A percentile compares a stretch with the other conserved stretches of the same genome.
These are phyloP conservation scores for Yamadazyma kanchanaburiensis DNA, from an alignment of 1,139 yeast species.

Conservation along the genomic window DNA sequence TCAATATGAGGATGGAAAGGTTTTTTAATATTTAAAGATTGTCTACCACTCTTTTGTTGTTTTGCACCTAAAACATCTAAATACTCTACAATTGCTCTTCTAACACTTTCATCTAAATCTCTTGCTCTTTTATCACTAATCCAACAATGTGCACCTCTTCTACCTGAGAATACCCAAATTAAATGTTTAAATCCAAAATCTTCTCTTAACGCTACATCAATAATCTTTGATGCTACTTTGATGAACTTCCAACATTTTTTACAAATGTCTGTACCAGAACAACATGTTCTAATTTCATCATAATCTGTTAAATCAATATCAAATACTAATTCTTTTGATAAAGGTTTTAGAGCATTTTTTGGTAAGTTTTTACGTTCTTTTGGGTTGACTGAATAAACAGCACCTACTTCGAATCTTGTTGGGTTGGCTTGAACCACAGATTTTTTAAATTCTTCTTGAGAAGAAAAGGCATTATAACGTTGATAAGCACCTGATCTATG, in stretches of 20 bases:
- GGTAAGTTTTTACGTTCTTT: slow-evolving; percentile 77
- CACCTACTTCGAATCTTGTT: slow-evolving; percentile 92
- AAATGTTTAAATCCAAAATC: slow-evolving; percentile 89
- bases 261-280: slow-evolving; percentile 83
- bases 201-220: slow-evolving; percentile 68
- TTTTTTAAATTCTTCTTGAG: slow-evolving; percentile 69
- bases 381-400: slow-evolving; percentile 85
- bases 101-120: slow-evolving; percentile 61
- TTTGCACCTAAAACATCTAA: slow-evolving; percentile 69
- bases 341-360: slow-evolving; percentile 75
- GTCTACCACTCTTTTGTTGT: slow-evolving; percentile 29
- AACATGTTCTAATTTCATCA: slow-evolving; percentile 91
- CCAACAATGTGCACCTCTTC: slow-evolving; percentile 99
- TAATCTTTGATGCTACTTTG: slow-evolving; percentile 76
- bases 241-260: slow-evolving; percentile 92
- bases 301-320: slow-evolving; percentile 98
- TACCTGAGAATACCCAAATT: slow-evolving; percentile 95
- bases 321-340: slow-evolving; percentile 83
- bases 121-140: slow-evolving; percentile 85
- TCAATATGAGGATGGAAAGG: slow-evolving; percentile 90
- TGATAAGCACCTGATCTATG: slow-evolving; percentile 81
- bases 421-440: slow-evolving; percentile 76
- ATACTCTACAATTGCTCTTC: slow-evolving; percentile 81
- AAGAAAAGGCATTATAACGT: slow-evolving; percentile 76
- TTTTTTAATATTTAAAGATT: slow-evolving; percentile 51